Evolutionary conservation across 2,329 filamentous ascomycete species (phyloP), one percentile per base, ranked within the genome.

Genomic region (Zarea fungicola): DNA sequence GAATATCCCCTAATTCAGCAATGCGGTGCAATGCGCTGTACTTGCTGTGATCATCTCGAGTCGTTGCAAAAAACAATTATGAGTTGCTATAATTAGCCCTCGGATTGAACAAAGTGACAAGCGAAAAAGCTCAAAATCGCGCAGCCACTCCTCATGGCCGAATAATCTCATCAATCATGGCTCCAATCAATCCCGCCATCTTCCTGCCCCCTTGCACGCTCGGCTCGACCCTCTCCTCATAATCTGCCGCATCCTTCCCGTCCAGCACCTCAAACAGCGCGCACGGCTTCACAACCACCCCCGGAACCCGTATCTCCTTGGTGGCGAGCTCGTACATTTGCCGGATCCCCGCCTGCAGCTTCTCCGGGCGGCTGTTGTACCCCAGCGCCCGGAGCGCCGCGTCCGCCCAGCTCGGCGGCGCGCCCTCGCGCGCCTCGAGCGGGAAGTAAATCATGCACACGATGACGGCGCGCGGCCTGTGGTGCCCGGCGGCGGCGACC

Each of bases 401-500:
- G 26, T 49, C 47, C 1, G 47, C 47, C 47, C 47, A 49, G 39
- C 47, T 42, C 39, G 21, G 22, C 22, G 21, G 29, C 32, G 22
- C 16, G 5, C 36, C 47, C 5, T 10, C 23, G 16, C 23, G 47
- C 7, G 37, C 23, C 31, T 49, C 47, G 9, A 49, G 39, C 16
- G 47, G 47, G 34, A 36, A 43, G 32, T 49, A 49, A 22, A 49
- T 37, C 47, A 43, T 49, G 40, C 47, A 49, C 2, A 36, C 47
- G 14, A 49, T 43, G 31, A 49, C 47, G 4, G 23, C 39, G 9
- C 47, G 47, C 16, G 47, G 47, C 16, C 19, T 43, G 4, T 9
- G 11, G 5, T 31, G 31, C n/a, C n/a, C n/a, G n/a, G n/a, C n/a
- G n/a, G n/a, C n/a, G 2, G 39, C 29, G 2, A 49, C 39, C 7